Evolutionary conservation across 331 rosid genomes (phyloP), one percentile per base, ranked within the genome.

Genomic region (Saraca asoca): DNA sequence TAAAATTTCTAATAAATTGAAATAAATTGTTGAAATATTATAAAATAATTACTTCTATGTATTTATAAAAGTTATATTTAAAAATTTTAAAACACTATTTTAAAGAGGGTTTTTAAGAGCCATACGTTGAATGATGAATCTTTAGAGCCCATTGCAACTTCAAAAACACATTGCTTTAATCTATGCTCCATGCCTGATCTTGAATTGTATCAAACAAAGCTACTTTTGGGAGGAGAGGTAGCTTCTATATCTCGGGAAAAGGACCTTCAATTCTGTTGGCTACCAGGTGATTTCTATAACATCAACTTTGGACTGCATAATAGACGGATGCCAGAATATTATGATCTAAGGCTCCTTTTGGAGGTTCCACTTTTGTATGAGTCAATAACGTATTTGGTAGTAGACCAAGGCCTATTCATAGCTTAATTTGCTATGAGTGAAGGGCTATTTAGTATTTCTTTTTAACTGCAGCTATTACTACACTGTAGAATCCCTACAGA

Each of bases 381-480:
- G 60, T 77, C 87, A 56, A 69, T 87, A 17, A 96, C 90, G 54
- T 86, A 80, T 71, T 58, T 84, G 14, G 60, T 85, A 15, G 51
- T 86, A 61, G 97, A 88, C 78, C 87, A 90, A 70, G 83, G 97
- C 65, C 87, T 88, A 53, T 90, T 84, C 74, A 85, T 88, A 65
- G 80, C 82, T 66, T 94, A 82, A 87, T 67, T n/a, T n/a, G n/a
- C n/a, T n/a, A n/a, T n/a, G n/a, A n/a, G n/a, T n/a, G n/a, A n/a
- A n/a, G n/a, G n/a, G n/a, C n/a, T n/a, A n/a, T n/a, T 55, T 45
- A 66, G 60, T 39, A 8, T 24, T 24, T 24, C 31, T 24, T 24
- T 24, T 70, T 65, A 61, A 79, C 66, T 67, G 56, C 61, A 48
- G 20, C 71, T 76, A 64, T 52, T 66, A 68, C 72, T 56, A n/a